phyloP scores from a whole-genome alignment of 345 rosid species.

The Ceriops zippeliana region DNA sequence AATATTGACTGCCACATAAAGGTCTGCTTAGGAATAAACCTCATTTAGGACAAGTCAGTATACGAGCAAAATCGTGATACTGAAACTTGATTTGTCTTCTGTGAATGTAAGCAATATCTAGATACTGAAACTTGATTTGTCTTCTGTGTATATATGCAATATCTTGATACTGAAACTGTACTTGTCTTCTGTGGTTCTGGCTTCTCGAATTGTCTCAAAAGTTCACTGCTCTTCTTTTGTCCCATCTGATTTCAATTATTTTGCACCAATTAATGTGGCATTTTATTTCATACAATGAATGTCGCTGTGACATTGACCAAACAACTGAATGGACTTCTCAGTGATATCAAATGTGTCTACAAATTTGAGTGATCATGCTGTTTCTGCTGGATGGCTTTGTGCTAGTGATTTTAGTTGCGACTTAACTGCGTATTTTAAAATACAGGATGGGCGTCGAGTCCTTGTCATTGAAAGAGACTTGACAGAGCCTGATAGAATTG shows the following conservation, averaged over 20 bases:
- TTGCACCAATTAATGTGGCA: not conserved
- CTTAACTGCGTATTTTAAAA: not conserved
- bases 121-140: not conserved
- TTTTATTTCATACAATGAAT: not conserved
- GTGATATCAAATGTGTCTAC: not conserved
- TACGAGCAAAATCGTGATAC: not conserved
- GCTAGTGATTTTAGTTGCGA: not conserved
- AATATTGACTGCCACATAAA: not conserved
- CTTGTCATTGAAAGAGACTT: slow-evolving; percentile 35
- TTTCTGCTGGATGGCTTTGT: not conserved
- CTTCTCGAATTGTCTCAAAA: not conserved
- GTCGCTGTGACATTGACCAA: not conserved
- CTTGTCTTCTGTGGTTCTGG: not conserved
- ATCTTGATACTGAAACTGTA: not conserved
- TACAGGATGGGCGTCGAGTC: slow-evolving; percentile 31
- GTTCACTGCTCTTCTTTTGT: not conserved
- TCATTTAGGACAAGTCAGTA: not conserved
- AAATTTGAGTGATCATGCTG: slow-evolving; percentile 1
- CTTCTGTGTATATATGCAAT: not conserved
- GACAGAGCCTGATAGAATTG: slow-evolving; percentile 36
- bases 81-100: not conserved
- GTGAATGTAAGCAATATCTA: not conserved
- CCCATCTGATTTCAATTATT: not conserved
- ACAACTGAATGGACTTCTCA: not conserved
- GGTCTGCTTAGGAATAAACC: not conserved